Evolutionary conservation across 2,329 filamentous ascomycete species (phyloP).

Genomic region (Fusarium citri): DNA sequence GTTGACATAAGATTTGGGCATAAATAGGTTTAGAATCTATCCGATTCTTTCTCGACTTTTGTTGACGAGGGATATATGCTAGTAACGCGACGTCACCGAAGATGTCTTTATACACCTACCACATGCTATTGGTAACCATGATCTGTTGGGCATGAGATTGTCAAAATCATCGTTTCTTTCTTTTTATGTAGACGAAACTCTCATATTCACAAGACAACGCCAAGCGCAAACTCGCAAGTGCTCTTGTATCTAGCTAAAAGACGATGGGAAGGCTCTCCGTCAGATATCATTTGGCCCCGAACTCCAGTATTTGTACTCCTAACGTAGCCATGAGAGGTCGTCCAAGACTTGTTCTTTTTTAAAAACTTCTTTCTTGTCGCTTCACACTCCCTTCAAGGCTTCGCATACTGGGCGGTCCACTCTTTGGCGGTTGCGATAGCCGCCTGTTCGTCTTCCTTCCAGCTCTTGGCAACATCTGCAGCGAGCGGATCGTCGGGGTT

Average conservation of each 20-base stretch:
- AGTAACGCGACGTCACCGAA: background rate
- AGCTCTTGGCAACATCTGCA: constrained; percentile 95
- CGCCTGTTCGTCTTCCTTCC: constrained; percentile 95
- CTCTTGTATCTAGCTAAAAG: constrained; percentile 32
- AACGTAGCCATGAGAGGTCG: constrained; percentile 3
- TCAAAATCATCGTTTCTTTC: constrained; percentile 21
- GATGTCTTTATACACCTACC: background rate
- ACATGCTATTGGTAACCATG: background rate
- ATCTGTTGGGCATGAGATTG: background rate
- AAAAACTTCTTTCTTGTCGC: constrained; percentile 14
- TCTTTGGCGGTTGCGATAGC: constrained; percentile 93
- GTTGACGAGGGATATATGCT: background rate
- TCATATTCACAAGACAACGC: constrained; percentile 33
- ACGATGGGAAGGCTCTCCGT: constrained; percentile 19
- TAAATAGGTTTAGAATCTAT: background rate
- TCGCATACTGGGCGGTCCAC: constrained; percentile 89
- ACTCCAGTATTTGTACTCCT: constrained; percentile 35
- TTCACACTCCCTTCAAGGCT: constrained; percentile 52
- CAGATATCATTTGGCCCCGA: constrained; percentile 29
- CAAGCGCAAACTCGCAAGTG: constrained; percentile 32
- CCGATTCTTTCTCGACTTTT: background rate
- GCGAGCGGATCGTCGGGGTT: constrained; percentile 99
- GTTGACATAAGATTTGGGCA: background rate
- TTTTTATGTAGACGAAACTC: constrained; percentile 17
- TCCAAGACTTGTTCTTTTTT: constrained; percentile 28